Evolutionary conservation across 129 eudicot species (phyloP).

Genomic region (Rutidosis leptorrhynchoides): DNA sequence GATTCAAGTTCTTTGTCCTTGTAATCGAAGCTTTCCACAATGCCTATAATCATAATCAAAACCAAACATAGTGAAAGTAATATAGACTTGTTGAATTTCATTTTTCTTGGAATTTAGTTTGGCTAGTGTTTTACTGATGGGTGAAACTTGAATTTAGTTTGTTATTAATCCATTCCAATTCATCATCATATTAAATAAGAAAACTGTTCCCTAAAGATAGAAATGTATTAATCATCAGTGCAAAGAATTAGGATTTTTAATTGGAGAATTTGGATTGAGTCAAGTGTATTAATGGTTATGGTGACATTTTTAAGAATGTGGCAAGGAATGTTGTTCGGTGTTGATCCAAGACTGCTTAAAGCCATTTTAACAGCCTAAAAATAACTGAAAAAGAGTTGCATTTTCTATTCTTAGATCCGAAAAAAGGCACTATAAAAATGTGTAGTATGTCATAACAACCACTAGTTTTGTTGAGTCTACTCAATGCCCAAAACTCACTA

Average conservation of each 20-base stretch:
- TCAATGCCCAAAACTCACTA: conserved; percentile 39
- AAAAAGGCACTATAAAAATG: conserved; percentile 2
- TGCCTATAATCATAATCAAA: conserved; percentile 30
- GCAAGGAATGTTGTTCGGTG: not conserved
- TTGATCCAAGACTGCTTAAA: not conserved
- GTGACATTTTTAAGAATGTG: not conserved
- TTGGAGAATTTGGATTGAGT: not conserved
- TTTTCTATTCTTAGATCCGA: conserved; percentile 10
- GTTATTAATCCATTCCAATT: no score
- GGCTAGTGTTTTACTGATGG: not conserved
- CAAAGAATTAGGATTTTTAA: not conserved
- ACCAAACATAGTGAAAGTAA: conserved; percentile 36
- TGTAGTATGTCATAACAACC: not conserved
- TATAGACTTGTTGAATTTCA: conserved; percentile 31
- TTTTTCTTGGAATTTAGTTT: conserved; percentile 3
- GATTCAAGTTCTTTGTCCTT: conserved; percentile 62
- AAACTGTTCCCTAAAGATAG: not conserved
- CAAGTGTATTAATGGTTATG: not conserved
- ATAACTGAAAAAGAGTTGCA: not conserved
- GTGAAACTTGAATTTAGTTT: no score
- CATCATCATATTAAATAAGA: not conserved
- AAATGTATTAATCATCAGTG: not conserved
- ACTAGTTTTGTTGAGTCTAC: conserved; percentile 12
- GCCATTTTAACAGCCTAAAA: conserved; percentile 2
- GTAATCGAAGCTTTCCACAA: conserved; percentile 52